phyloP scores from a whole-genome alignment of 345 rosid genomes.

The Aquilaria malaccensis region DNA sequence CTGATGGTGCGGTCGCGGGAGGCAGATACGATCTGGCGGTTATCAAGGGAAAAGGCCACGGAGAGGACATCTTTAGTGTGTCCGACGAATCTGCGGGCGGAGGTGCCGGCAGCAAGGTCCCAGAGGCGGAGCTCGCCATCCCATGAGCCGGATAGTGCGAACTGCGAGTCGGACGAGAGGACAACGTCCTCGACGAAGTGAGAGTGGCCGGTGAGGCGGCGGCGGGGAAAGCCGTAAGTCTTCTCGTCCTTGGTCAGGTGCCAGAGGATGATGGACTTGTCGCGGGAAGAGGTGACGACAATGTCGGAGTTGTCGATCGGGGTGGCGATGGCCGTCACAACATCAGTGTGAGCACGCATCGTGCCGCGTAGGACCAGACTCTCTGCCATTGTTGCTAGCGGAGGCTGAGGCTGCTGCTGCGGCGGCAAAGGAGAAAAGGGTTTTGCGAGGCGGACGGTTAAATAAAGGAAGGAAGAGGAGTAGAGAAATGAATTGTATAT shows the following conservation, averaged over 20 bases:
- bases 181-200: slow-evolving; percentile 94
- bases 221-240: slow-evolving; percentile 70
- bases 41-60: slow-evolving; percentile 92
- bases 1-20: slow-evolving; percentile 92
- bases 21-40: slow-evolving; percentile 96
- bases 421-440: not conserved
- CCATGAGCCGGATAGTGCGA: slow-evolving; percentile 97
- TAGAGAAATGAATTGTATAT: not conserved
- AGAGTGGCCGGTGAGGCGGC: slow-evolving; percentile 94
- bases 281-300: slow-evolving; percentile 90
- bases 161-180: slow-evolving; percentile 92
- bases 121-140: slow-evolving; percentile 98
- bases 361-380: slow-evolving; percentile 73
- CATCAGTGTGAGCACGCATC: slow-evolving; percentile 93
- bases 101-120: slow-evolving; percentile 73
- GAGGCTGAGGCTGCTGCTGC: no score
- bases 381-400: slow-evolving; percentile 47
- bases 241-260: slow-evolving; percentile 85
- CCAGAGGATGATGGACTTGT: slow-evolving; percentile 95
- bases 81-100: slow-evolving; percentile 88
- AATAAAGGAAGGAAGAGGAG: not conserved
- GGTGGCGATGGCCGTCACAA: slow-evolving; percentile 89
- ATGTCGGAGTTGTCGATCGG: slow-evolving; percentile 90
- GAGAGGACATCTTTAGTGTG: slow-evolving; percentile 95
- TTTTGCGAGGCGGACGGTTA: not conserved